A percentile compares a stretch with the other conserved stretches of the same genome.
Conservation (phyloP, 345 rosid species). For the Microcos paniculata region DNA sequence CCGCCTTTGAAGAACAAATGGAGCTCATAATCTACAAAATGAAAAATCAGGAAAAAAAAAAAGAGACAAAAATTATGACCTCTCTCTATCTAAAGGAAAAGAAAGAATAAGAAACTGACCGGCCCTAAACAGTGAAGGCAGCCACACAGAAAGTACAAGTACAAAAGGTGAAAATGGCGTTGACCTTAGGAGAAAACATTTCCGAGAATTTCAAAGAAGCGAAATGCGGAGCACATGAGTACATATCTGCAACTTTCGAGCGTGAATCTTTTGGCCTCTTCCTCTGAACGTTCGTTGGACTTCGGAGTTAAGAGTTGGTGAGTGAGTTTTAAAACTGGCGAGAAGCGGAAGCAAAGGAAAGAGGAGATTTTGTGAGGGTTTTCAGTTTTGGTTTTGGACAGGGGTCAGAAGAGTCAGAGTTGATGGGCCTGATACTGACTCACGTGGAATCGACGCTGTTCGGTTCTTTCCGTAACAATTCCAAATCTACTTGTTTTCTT, state of each 20-base stretch:
- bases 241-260: conserved; percentile 18
- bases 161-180: background rate
- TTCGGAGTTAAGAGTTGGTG: too few species aligned
- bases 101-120: background rate
- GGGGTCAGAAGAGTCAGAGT: background rate
- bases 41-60: background rate
- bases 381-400: too few species aligned
- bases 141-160: background rate
- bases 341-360: background rate
- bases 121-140: background rate
- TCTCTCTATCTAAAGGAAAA: background rate
- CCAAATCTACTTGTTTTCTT: background rate
- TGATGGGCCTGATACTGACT: background rate
- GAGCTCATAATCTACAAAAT: conserved; percentile 30
- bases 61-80: background rate
- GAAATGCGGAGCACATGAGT: conserved; percentile 33
- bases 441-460: background rate
- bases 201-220: conserved; percentile 35
- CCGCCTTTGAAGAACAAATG: conserved; percentile 33
- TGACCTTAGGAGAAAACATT: conserved; percentile 39
- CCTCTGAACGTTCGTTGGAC: background rate
- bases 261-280: background rate
- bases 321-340: background rate
- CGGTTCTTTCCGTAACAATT: background rate
- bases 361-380: background rate